Conservation (phyloP, 768 basidiomycete species). For the Boletus eberwhitei region DNA sequence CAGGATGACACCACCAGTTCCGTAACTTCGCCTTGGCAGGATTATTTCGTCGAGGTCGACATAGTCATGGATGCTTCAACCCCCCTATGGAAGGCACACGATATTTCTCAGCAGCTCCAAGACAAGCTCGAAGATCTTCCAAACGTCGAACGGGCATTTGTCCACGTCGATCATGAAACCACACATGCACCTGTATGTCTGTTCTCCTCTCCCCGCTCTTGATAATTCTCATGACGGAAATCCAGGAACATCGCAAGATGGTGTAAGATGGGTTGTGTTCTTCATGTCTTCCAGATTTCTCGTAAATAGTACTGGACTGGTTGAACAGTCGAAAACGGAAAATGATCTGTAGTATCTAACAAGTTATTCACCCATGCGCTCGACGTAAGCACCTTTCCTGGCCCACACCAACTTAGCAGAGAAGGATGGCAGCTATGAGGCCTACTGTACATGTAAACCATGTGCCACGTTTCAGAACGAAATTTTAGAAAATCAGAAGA, state of each 20-base stretch:
- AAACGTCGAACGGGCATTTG: conserved; percentile 89
- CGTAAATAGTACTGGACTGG: not conserved
- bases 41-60: conserved; percentile 94
- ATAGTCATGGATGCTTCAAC: conserved; percentile 89
- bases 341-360: not conserved
- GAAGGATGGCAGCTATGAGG: too few species aligned
- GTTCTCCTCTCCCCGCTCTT: not conserved
- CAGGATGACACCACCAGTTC: not conserved
- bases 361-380: not conserved
- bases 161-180: conserved; percentile 93
- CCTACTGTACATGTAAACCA: too few species aligned
- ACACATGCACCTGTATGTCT: conserved; percentile 64
- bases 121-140: conserved; percentile 88
- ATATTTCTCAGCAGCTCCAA: conserved; percentile 78
- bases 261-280: conserved; percentile 8
- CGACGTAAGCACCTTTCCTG: not conserved
- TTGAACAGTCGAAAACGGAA: not conserved
- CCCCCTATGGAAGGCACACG: conserved; percentile 86
- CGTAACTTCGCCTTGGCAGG: conserved; percentile 36
- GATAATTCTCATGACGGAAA: not conserved
- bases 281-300: not conserved
- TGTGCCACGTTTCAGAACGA: too few species aligned
- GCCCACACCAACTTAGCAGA: too few species aligned
- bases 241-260: conserved; percentile 45
- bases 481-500: too few species aligned